These are phyloP conservation scores for Porpolomopsis calyptriformis DNA, from an alignment of 768 basidiomycete species.

Conservation along the genomic window DNA sequence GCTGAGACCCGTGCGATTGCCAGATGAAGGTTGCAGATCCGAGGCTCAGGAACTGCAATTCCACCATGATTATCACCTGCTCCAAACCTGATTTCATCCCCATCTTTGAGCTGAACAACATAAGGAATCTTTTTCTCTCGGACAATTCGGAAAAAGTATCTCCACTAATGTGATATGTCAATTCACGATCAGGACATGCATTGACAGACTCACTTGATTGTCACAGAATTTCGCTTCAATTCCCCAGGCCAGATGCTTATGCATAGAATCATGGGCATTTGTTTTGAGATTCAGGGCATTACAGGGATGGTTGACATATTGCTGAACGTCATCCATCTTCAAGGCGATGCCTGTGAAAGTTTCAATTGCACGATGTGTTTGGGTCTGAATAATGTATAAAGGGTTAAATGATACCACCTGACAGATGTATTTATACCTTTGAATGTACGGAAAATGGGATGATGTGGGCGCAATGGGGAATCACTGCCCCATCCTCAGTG, in stretches of 20 bases:
- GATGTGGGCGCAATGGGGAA: slow-evolving; percentile 1
- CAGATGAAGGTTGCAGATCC: not conserved
- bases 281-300: slow-evolving; percentile 8
- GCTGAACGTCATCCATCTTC: not conserved
- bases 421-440: not conserved
- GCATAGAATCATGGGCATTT: slow-evolving; percentile 18
- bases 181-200: not conserved
- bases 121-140: slow-evolving; percentile 1
- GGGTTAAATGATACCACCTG: not conserved
- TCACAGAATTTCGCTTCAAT: slow-evolving; percentile 7
- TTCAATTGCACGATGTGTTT: slow-evolving; percentile 1
- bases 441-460: not conserved
- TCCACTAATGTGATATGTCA: slow-evolving; percentile 6
- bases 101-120: slow-evolving; percentile 2
- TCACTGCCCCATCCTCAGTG: not conserved
- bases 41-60: not conserved
- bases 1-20: not conserved
- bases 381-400: not conserved
- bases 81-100: slow-evolving; percentile 7
- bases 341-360: not conserved
- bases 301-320: slow-evolving; percentile 5
- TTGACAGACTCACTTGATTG: slow-evolving; percentile 5
- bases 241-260: slow-evolving; percentile 9
- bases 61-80: not conserved
- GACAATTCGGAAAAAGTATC: slow-evolving; percentile 8